Conservation (phyloP, 2,329 filamentous ascomycete genomes). For the Scedosporium apiospermum region DNA sequence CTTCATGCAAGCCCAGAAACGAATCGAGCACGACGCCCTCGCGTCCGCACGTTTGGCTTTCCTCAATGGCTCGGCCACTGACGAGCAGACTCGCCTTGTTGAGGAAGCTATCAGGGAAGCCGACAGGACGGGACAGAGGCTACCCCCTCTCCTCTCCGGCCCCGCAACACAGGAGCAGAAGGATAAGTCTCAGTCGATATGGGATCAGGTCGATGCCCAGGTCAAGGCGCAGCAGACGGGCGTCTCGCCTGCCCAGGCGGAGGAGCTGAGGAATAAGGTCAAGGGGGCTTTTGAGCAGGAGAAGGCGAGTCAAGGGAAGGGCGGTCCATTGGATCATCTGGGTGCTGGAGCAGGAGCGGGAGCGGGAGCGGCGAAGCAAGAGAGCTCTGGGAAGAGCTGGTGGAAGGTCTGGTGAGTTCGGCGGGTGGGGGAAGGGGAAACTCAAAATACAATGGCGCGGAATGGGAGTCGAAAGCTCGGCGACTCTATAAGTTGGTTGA, state of each 20-base stretch:
- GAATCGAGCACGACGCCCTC: slow-evolving; percentile 44
- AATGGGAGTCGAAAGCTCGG: neutral
- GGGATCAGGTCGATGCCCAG: slow-evolving; percentile 12
- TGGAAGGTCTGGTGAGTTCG: slow-evolving; percentile 28
- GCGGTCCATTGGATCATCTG: slow-evolving; percentile 41
- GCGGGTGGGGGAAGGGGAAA: slow-evolving; percentile 13
- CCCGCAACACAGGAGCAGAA: neutral
- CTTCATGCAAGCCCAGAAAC: slow-evolving; percentile 45
- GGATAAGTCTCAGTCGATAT: slow-evolving; percentile 7
- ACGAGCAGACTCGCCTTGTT: slow-evolving; percentile 46
- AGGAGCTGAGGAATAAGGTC: slow-evolving; percentile 23
- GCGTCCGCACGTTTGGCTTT: slow-evolving; percentile 50
- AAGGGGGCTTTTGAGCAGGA: slow-evolving; percentile 36
- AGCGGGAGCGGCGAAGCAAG: slow-evolving; percentile 13
- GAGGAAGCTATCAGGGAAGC: slow-evolving; percentile 45
- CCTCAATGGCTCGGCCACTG: slow-evolving; percentile 46
- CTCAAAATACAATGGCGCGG: slow-evolving; percentile 8
- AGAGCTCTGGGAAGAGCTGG: slow-evolving; percentile 36
- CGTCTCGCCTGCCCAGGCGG: slow-evolving; percentile 12
- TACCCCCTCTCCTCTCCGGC: slow-evolving; percentile 39
- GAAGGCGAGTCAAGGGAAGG: slow-evolving; percentile 29
- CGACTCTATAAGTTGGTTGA: neutral
- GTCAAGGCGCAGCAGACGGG: slow-evolving; percentile 9
- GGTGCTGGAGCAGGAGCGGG: slow-evolving; percentile 25
- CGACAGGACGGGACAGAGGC: slow-evolving; percentile 31